Conservation (phyloP, 257 asterid species). For the Haberlea rhodopensis region DNA sequence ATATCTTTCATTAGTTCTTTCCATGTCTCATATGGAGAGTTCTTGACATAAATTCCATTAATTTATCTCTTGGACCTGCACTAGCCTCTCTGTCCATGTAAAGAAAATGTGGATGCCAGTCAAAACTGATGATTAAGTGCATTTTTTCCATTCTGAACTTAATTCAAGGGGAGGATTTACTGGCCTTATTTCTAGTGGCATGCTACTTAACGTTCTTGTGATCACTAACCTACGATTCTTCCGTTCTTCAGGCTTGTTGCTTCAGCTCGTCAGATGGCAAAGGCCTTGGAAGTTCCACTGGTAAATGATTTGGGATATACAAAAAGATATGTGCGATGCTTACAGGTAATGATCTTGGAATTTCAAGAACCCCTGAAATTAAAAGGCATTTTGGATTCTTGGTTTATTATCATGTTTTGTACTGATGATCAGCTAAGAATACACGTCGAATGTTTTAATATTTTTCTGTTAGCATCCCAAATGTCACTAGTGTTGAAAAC, state of each 20-base stretch:
- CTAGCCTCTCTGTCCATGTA: no score
- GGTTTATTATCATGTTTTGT: background rate
- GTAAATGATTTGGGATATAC: constrained; percentile 97
- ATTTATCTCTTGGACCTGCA: no score
- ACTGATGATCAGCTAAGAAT: no score
- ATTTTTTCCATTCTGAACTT: background rate
- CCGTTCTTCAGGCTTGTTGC: constrained; percentile 77
- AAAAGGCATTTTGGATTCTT: background rate
- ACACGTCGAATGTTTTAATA: no score
- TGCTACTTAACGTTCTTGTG: constrained; percentile 2
- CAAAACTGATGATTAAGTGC: background rate
- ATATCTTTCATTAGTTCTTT: no score
- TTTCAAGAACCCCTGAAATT: no score
- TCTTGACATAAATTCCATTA: no score
- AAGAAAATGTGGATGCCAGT: background rate
- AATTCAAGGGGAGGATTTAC: background rate
- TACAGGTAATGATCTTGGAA: constrained; percentile 59
- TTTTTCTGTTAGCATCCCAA: constrained; percentile 4
- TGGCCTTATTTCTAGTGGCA: background rate
- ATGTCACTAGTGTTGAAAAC: background rate
- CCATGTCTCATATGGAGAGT: no score
- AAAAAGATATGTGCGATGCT: constrained; percentile 91
- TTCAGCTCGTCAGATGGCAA: constrained; percentile 95
- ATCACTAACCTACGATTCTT: constrained; percentile 19
- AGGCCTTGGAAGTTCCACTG: constrained; percentile 93